A percentile compares a stretch with the other conserved stretches of the same genome.
Conservation (phyloP, 768 basidiomycete species). For the Gyrodon lividus region DNA sequence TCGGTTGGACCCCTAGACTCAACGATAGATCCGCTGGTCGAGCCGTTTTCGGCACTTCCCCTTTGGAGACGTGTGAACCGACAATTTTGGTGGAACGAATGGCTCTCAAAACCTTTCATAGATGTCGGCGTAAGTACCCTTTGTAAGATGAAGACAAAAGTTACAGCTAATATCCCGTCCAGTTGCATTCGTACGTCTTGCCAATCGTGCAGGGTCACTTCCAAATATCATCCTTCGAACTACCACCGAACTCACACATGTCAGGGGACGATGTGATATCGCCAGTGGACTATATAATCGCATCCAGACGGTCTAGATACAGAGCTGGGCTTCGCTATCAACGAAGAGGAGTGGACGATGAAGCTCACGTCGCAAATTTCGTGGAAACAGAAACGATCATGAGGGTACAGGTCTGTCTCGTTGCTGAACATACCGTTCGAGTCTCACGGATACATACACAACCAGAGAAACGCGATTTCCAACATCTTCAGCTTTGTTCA, state of each 20-base stretch:
- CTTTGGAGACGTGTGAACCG: conserved; percentile 89
- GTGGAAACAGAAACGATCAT: conserved; percentile 93
- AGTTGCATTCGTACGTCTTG: conserved; percentile 83
- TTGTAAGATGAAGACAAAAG: not conserved
- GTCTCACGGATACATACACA: conserved; percentile 2
- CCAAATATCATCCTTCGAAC: conserved; percentile 66
- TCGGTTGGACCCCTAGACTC: conserved; percentile 27
- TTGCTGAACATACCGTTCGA: not conserved
- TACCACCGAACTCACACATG: conserved; percentile 43
- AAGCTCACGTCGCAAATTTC: conserved; percentile 92
- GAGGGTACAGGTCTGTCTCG: conserved; percentile 63
- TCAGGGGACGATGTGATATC: conserved; percentile 39
- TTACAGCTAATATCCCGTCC: not conserved
- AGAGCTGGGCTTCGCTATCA: conserved; percentile 94
- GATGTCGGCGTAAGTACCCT: conserved; percentile 71
- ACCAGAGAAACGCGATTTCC: conserved; percentile 66
- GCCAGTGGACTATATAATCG: conserved; percentile 72
- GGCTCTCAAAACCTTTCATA: conserved; percentile 78
- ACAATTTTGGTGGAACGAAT: conserved; percentile 97
- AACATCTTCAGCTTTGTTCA: conserved; percentile 91
- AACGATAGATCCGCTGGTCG: conserved; percentile 54
- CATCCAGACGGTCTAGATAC: conserved; percentile 84
- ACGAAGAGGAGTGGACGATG: conserved; percentile 89
- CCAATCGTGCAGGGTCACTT: conserved; percentile 95
- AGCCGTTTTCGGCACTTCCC: conserved; percentile 77